Conservation (phyloP, 441 rosid species). For the Arabidopsis lyrata region DNA sequence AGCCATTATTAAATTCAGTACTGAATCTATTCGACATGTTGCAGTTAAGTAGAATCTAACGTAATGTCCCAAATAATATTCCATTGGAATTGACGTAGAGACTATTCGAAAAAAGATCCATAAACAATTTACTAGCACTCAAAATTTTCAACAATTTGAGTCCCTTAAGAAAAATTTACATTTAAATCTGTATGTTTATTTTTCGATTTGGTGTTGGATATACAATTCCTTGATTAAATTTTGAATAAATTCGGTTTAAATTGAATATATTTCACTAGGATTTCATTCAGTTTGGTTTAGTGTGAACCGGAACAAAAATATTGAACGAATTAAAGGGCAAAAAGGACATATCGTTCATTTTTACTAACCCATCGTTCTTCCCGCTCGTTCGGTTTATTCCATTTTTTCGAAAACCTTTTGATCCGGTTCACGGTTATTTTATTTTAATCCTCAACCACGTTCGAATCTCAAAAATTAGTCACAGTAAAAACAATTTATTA, state of each 20-base stretch:
- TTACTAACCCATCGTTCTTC: slow-evolving; percentile 29
- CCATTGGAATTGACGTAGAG: neutral
- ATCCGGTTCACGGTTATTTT: slow-evolving; percentile 38
- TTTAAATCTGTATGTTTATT: neutral
- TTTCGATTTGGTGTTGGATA: neutral
- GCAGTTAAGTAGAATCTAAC: neutral
- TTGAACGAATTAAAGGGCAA: neutral
- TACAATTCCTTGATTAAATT: neutral
- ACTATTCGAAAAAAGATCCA: neutral
- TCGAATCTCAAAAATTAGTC: neutral
- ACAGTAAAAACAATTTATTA: slow-evolving; percentile 21
- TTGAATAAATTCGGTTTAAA: neutral
- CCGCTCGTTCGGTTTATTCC: slow-evolving; percentile 38
- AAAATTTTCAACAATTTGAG: neutral
- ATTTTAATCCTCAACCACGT: slow-evolving; percentile 16
- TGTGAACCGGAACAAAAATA: slow-evolving; percentile 2
- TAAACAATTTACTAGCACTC: neutral
- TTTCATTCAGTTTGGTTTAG: slow-evolving; percentile 1
- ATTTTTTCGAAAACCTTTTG: slow-evolving; percentile 15
- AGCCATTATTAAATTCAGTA: slow-evolving; percentile 26
- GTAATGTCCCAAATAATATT: neutral
- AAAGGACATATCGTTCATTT: neutral
- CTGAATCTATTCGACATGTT: slow-evolving; percentile 1
- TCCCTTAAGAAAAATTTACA: neutral
- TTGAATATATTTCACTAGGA: neutral